Conservation (phyloP, 1,284 basidiomycete genomes). For the Inonotus hispidus region DNA sequence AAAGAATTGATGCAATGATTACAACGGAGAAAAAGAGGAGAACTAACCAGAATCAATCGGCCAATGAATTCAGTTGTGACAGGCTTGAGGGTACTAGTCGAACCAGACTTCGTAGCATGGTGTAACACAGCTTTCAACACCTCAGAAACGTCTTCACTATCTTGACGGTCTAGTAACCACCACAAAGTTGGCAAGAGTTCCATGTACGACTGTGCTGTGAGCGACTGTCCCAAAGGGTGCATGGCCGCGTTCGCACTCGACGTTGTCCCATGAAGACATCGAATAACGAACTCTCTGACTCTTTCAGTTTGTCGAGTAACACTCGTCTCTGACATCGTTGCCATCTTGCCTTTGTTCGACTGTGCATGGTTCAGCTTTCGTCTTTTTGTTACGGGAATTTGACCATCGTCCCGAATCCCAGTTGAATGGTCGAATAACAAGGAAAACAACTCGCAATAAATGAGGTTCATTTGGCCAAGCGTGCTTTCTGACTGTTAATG, state of each 20-base stretch:
- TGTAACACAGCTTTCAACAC: conserved; percentile 49
- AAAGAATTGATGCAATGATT: not conserved
- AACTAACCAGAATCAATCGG: conserved; percentile 58
- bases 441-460: conserved; percentile 72
- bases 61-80: conserved; percentile 69
- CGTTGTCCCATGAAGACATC: conserved; percentile 50
- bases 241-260: conserved; percentile 32
- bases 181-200: conserved; percentile 80
- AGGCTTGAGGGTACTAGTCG: conserved; percentile 57
- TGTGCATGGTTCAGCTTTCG: not conserved
- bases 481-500: conserved; percentile 47
- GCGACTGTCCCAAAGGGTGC: conserved; percentile 35
- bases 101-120: conserved; percentile 51
- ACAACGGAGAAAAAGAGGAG: conserved; percentile 1
- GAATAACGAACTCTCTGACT: conserved; percentile 67
- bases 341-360: conserved; percentile 22
- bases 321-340: conserved; percentile 10
- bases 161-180: conserved; percentile 55
- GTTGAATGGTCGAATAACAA: conserved; percentile 32
- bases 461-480: conserved; percentile 67
- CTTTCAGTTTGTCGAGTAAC: conserved; percentile 41
- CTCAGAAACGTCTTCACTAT: conserved; percentile 29
- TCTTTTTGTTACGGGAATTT: not conserved
- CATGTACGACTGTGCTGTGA: conserved; percentile 60
- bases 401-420: not conserved